Conservation (phyloP, 2,329 filamentous ascomycete genomes). For the Ascochyta fabae region DNA sequence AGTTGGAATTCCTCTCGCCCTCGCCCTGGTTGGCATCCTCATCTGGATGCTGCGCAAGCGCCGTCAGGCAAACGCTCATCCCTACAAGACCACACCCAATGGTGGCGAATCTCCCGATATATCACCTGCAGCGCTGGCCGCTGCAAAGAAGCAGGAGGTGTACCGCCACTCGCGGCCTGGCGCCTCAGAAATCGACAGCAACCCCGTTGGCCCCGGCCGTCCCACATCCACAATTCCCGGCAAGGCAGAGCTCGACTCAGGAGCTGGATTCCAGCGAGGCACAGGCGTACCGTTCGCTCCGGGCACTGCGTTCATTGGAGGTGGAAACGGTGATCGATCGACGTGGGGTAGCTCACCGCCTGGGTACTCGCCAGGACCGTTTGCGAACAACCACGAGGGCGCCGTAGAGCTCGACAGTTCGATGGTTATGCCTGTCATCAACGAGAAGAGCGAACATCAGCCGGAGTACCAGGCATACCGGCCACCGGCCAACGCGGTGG, state of each 20-base stretch:
- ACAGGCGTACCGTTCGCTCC: slow-evolving; percentile 33
- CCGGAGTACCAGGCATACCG: slow-evolving; percentile 37
- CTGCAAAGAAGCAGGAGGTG: slow-evolving; percentile 29
- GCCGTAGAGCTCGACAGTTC: slow-evolving; percentile 28
- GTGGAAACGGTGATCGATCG: slow-evolving; percentile 30
- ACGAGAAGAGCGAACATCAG: slow-evolving; percentile 19
- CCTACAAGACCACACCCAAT: slow-evolving; percentile 27
- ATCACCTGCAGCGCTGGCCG: slow-evolving; percentile 33
- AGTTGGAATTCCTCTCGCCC: slow-evolving; percentile 45
- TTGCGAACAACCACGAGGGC: slow-evolving; percentile 18
- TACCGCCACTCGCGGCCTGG: slow-evolving; percentile 23
- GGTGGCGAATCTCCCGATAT: slow-evolving; percentile 25
- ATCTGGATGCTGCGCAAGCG: slow-evolving; percentile 44
- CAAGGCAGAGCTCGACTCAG: slow-evolving; percentile 40
- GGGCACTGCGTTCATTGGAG: slow-evolving; percentile 41
- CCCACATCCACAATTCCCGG: slow-evolving; percentile 38
- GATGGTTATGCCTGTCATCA: slow-evolving; percentile 21
- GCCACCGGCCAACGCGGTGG: slow-evolving; percentile 27
- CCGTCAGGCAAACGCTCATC: slow-evolving; percentile 26
- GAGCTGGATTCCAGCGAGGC: slow-evolving; percentile 34
- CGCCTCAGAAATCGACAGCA: slow-evolving; percentile 38
- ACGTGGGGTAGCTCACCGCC: slow-evolving; percentile 41
- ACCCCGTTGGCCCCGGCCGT: slow-evolving; percentile 37
- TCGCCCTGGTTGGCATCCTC: slow-evolving; percentile 40
- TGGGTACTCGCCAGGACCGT: slow-evolving; percentile 35